Conservation (phyloP, 805 yeast genomes). For the Trichomonascus vanleenenianus region DNA sequence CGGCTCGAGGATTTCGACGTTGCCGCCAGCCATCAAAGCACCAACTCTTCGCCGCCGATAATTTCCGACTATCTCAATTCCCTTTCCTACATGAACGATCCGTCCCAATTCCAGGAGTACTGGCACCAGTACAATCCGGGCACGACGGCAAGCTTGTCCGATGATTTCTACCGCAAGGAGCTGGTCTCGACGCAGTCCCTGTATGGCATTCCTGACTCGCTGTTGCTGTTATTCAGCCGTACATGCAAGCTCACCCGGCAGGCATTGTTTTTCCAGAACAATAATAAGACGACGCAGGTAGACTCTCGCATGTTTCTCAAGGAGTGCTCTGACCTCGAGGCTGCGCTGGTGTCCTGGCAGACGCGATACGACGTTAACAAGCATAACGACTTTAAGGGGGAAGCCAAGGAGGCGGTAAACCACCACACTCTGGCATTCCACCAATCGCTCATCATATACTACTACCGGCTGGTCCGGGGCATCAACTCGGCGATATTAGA, state of each 20-base stretch:
- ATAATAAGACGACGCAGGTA: conserved; percentile 16
- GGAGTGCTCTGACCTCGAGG: conserved; percentile 34
- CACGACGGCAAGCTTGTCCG: conserved; percentile 9
- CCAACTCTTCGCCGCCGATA: conserved; percentile 1
- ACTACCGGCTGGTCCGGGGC: conserved; percentile 53
- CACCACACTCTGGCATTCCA: conserved; percentile 79
- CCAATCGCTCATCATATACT: conserved; percentile 63
- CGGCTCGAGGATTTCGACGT: conserved; percentile 20
- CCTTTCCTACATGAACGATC: conserved; percentile 19
- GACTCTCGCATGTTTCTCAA: conserved; percentile 4
- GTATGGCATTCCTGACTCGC: conserved; percentile 78
- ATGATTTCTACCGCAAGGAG: conserved; percentile 18
- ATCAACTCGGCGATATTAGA: conserved; percentile 52
- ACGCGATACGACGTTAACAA: conserved; percentile 46
- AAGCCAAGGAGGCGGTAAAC: conserved; percentile 55
- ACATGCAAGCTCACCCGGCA: conserved; percentile 60
- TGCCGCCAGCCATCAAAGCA: conserved; percentile 1
- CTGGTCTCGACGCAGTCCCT: conserved; percentile 61
- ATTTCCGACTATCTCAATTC: conserved; percentile 10
- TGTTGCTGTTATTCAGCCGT: conserved; percentile 63
- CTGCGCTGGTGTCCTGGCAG: conserved; percentile 54
- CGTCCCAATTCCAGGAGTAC: conserved; percentile 20
- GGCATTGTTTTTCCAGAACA: conserved; percentile 41
- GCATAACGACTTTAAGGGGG: conserved; percentile 17
- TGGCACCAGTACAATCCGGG: conserved; percentile 17